Evolutionary conservation across 345 rosid genomes (phyloP), one percentile per base, ranked within the genome.

Genomic region (Camelina neglecta): DNA sequence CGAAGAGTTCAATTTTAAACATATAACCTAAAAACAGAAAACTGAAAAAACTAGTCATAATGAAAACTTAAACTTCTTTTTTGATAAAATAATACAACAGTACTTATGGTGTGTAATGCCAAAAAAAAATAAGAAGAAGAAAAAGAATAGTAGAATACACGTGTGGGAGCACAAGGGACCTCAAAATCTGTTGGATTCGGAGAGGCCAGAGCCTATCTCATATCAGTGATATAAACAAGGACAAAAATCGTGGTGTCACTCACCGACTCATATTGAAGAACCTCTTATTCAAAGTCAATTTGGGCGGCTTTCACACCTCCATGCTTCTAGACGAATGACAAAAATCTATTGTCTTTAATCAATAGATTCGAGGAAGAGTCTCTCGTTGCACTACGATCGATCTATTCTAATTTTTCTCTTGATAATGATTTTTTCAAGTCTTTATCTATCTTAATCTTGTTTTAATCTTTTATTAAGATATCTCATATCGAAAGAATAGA

Each of bases 251-350:
- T 69, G 79, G 61, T 75, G 49, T 21, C 42, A 49, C 63, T 56
- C 31, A 29, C 31, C 31, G 57, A 55, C 71, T 38, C 59, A 35
- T 2, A 1, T 35, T 36, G 18, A 15, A 45, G 36, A 44, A n/a
- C 26, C 58, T 38, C 31, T 61, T 49, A 42, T 71, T 59, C 73
- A 31, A 50, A 65, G 81, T 72, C 81, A 65, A 65, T 73, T 31
- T 39, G 1, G 73, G 72, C 81, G 81, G 81, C 81, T 71, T 58
- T 39, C 72, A 77, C 61, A 70, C 65, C 13, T 62, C 41, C 15
- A 1, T 45, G 15, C 56, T 71, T 71, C 75, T 71, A 71, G 72
- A 70, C 50, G 42, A 4, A 48, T 67, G 44, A 49, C 53, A 29
- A 3, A 66, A 57, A 12, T 21, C 23, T 58, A 45, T 21, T 41